These are phyloP conservation scores for Diversispora eburnea DNA, from an alignment of 192 early-diverging fungal genomes.

Conservation along the genomic window DNA sequence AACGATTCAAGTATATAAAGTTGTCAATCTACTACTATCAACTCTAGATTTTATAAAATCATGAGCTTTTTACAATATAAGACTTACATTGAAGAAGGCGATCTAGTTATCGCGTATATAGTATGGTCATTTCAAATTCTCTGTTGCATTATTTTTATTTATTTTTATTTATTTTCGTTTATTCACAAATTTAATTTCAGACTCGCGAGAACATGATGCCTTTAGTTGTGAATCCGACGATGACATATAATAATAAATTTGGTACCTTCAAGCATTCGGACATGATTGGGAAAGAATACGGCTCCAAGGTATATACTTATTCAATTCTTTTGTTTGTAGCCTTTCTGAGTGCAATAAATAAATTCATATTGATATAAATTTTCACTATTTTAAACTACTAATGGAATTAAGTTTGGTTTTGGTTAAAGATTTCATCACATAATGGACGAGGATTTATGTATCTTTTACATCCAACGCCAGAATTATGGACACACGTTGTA, in stretches of 20 bases:
- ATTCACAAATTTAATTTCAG: conserved; percentile 33
- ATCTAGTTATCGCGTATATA: conserved; percentile 71
- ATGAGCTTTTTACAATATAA: conserved; percentile 17
- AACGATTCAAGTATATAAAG: too few species aligned
- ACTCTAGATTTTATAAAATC: not conserved
- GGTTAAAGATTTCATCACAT: conserved; percentile 50
- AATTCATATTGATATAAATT: too few species aligned
- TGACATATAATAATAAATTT: conserved; percentile 70
- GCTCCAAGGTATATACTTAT: conserved; percentile 57
- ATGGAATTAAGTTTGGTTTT: not conserved
- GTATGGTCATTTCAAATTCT: conserved; percentile 39
- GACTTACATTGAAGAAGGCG: conserved; percentile 65
- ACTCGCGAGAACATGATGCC: conserved; percentile 67
- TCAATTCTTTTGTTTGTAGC: not conserved
- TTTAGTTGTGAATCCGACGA: conserved; percentile 57
- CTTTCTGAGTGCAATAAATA: too few species aligned
- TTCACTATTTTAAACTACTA: not conserved
- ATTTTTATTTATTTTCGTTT: conserved; percentile 13
- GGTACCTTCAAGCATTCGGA: conserved; percentile 76
- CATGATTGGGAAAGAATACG: conserved; percentile 86
- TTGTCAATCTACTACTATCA: too few species aligned
- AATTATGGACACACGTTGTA: conserved; percentile 89
- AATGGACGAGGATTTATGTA: conserved; percentile 74
- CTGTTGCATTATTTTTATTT: not conserved
- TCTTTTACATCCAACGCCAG: conserved; percentile 88